phyloP scores from a whole-genome alignment of 352 stramenopile species.

The Pythium vanterpoolii region DNA sequence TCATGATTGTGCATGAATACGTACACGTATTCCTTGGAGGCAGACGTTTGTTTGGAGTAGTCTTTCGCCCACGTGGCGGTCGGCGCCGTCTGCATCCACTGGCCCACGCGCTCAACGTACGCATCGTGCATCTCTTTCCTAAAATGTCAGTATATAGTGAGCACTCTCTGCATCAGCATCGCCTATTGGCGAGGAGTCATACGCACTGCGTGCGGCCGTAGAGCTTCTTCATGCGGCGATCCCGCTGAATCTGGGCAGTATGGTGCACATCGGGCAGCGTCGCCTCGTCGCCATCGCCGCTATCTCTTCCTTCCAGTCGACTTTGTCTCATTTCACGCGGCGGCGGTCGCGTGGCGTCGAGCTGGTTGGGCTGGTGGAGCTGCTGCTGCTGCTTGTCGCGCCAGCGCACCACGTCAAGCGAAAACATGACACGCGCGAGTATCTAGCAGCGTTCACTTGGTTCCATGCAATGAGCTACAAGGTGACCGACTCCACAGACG shows the following conservation, averaged over 20 bases:
- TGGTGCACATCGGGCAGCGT: slow-evolving; percentile 11
- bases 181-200: not conserved
- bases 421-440: slow-evolving; percentile 39
- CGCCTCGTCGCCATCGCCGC: not conserved
- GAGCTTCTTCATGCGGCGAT: slow-evolving; percentile 12
- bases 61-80: slow-evolving; percentile 42
- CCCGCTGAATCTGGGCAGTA: not conserved
- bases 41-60: slow-evolving; percentile 51
- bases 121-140: slow-evolving; percentile 69
- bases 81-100: slow-evolving; percentile 45
- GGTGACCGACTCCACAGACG: not conserved
- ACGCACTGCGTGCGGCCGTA: slow-evolving; percentile 20
- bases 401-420: slow-evolving; percentile 52
- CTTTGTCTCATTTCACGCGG: not conserved
- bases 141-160: not conserved
- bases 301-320: not conserved
- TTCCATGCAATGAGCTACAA: not conserved
- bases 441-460: not conserved
- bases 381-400: slow-evolving; percentile 37
- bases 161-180: too few relatives aligned
- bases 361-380: not conserved
- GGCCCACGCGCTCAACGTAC: slow-evolving; percentile 54
- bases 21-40: slow-evolving; percentile 48
- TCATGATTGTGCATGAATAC: too few relatives aligned
- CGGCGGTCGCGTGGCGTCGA: slow-evolving; percentile 20